These are phyloP conservation scores for Letharia columbiana DNA, from an alignment of 495 filamentous ascomycete genomes.

Conservation along the genomic window DNA sequence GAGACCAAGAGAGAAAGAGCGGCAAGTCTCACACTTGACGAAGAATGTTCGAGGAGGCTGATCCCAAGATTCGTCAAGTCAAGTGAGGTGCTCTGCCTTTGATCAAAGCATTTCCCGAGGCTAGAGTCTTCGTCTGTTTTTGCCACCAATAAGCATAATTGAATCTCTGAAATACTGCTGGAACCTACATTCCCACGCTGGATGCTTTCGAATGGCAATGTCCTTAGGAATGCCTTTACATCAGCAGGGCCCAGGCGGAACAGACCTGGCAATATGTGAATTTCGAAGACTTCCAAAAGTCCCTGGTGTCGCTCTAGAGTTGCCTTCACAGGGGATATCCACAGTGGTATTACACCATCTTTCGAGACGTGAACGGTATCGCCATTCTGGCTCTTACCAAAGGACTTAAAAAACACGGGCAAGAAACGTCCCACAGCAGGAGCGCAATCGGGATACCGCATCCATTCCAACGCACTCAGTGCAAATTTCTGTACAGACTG, in stretches of 20 bases:
- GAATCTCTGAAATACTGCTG: constrained; percentile 41
- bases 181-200: constrained; percentile 35
- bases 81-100: background rate
- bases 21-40: constrained; percentile 56
- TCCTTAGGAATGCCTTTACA: constrained; percentile 49
- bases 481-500: constrained; percentile 29
- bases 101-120: background rate
- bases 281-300: constrained; percentile 56
- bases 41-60: constrained; percentile 55
- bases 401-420: constrained; percentile 45
- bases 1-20: constrained; percentile 67
- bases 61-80: constrained; percentile 32
- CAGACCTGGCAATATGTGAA: constrained; percentile 63
- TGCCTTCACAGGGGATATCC: constrained; percentile 26
- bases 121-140: constrained; percentile 41
- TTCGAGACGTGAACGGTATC: background rate
- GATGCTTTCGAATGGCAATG: constrained; percentile 30
- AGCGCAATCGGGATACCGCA: constrained; percentile 52
- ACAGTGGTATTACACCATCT: constrained; percentile 11
- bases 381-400: background rate
- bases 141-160: constrained; percentile 50
- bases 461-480: constrained; percentile 49
- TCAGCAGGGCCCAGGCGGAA: constrained; percentile 51
- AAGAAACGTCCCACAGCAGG: constrained; percentile 58
- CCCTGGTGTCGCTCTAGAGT: constrained; percentile 41